A percentile compares a stretch with the other conserved stretches of the same genome.
Evolutionary conservation across 2,329 filamentous ascomycete genomes (phyloP).

Genomic region (Cladosporium colombiae): DNA sequence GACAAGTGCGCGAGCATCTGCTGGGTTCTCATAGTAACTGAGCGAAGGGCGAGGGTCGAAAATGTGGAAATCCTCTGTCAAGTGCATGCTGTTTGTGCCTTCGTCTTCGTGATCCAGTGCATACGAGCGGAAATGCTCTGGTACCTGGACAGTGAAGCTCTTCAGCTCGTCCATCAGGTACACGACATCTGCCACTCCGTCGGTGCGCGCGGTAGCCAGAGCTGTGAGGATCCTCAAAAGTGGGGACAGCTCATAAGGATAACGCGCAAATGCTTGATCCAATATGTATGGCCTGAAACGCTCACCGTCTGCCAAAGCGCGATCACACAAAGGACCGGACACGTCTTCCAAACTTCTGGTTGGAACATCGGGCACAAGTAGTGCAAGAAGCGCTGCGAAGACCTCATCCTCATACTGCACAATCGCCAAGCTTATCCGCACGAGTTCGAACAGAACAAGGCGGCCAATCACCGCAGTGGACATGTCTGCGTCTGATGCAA

Average conservation of each 20-base stretch:
- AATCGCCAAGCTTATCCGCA: constrained; percentile 66
- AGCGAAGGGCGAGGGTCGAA: constrained; percentile 47
- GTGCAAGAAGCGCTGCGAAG: constrained; percentile 64
- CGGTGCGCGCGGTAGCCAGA: constrained; percentile 24
- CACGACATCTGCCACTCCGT: constrained; percentile 45
- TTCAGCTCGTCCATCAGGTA: constrained; percentile 68
- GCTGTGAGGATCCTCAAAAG: constrained; percentile 55
- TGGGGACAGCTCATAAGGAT: constrained; percentile 81
- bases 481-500: constrained; percentile 50
- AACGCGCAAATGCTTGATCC: constrained; percentile 70
- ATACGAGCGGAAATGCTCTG: constrained; percentile 70
- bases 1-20: constrained; percentile 8
- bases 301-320: constrained; percentile 45
- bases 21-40: constrained; percentile 2
- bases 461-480: constrained; percentile 65
- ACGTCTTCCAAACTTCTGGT: constrained; percentile 7
- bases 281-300: constrained; percentile 62
- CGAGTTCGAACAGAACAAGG: constrained; percentile 66
- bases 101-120: constrained; percentile 81
- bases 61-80: constrained; percentile 65
- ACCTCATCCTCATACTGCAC: constrained; percentile 74
- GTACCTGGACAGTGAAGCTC: constrained; percentile 76
- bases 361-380: constrained; percentile 48
- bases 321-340: constrained; percentile 5
- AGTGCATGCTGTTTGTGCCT: constrained; percentile 74